These are phyloP conservation scores for Aechmea fasciata DNA, from an alignment of 176 grass and related monocot species.

Conservation along the genomic window DNA sequence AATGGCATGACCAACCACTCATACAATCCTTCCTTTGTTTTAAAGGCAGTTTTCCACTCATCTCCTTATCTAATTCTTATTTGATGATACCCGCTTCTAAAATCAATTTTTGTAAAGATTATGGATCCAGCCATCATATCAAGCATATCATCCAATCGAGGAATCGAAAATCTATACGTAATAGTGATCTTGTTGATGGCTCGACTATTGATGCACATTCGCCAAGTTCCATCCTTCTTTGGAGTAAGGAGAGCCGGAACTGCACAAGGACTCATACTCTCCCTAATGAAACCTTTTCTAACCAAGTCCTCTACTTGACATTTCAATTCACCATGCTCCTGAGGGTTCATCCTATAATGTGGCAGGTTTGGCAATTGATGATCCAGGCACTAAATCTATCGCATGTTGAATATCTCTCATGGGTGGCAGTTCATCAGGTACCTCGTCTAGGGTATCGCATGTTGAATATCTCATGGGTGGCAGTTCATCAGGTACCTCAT, in stretches of 20 bases:
- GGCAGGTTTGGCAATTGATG: neutral
- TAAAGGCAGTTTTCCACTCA: slow-evolving; percentile 20
- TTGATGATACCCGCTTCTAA: no score
- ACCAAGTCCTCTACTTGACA: slow-evolving; percentile 10
- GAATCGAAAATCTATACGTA: no score
- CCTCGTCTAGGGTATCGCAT: no score
- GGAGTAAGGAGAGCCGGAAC: neutral
- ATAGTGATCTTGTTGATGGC: slow-evolving; percentile 12
- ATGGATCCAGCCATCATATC: neutral
- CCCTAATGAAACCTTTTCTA: neutral
- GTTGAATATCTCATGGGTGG: no score
- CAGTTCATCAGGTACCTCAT: neutral
- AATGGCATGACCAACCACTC: slow-evolving; percentile 25
- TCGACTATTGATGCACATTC: slow-evolving; percentile 16
- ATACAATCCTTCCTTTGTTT: slow-evolving; percentile 12
- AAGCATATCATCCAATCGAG: no score
- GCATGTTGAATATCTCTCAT: slow-evolving; percentile 3
- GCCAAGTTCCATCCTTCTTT: slow-evolving; percentile 4
- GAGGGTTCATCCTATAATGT: slow-evolving; percentile 8
- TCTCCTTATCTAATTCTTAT: no score
- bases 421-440: neutral
- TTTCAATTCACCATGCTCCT: slow-evolving; percentile 6
- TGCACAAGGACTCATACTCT: slow-evolving; percentile 16
- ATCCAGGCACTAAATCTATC: slow-evolving; percentile 16
- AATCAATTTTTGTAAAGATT: neutral